Evolutionary conservation across 768 basidiomycete species (phyloP), one percentile per base, ranked within the genome.

Genomic region (Russula griseocarnosa): DNA sequence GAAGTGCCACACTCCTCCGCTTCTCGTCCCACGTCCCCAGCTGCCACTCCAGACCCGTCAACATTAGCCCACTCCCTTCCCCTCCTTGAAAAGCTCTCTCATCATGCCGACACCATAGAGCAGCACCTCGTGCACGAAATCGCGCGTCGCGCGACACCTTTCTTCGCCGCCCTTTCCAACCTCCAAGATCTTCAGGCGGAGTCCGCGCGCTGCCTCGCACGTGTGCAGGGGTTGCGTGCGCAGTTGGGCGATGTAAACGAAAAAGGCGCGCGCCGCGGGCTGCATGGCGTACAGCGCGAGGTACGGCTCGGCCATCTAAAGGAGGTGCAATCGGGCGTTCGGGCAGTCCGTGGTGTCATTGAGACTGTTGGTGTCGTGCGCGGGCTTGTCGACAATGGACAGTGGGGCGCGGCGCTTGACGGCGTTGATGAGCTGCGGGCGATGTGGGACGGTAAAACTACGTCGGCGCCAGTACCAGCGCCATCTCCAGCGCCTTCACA

Each of bases 111-210:
- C 73, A 89, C 89, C 0, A 84, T 98, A 66, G 97, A 99, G 72
- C 86, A 93, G 64, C 96, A 99, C 74, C 88, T 99, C 61, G 84
- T 95, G 5, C 86, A 86, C 65, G 97, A 98, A 75, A 95, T 99
- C 51, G 89, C 90, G 10, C 78, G 89, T 11, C 88, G 96, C 16
- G 92, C 94, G 0, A 83, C 91, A 0, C 93, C 94, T 1, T 99
- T 99, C 82, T 99, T 98, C 70, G 88, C 95, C 5, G 97, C 97
- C 8, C 83, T 99, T 42, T 84, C 93, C 8, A 99, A 99, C 74
- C 80, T 99, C 9, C 91, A 97, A 70, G 89, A 93, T 66, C 83
- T 99, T 13, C 93, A 94, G 71, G 83, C 89, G 6, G 93, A 97
- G 72, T 95, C 94, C 0, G 83, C 88, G 54, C 82, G 86, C 54